A percentile compares a stretch with the other conserved stretches of the same genome.
These are phyloP conservation scores for Rhizopus sp. DNA, from an alignment of 371 early-diverging fungal species.

Conservation along the genomic window DNA sequence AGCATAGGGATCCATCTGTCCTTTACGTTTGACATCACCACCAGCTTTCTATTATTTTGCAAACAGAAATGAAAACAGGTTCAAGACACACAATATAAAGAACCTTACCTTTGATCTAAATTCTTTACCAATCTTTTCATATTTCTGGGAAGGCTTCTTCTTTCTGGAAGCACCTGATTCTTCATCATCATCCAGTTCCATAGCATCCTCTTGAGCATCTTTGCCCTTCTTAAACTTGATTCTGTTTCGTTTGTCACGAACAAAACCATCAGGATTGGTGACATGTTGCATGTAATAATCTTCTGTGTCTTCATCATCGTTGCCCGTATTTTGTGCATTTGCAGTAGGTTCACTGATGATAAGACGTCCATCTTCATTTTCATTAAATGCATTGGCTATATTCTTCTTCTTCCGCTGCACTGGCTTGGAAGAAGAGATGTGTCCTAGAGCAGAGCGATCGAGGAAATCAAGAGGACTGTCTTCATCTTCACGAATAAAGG, in stretches of 20 bases:
- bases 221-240: conserved; percentile 87
- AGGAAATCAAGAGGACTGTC: conserved; percentile 89
- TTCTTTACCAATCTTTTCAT: conserved; percentile 54
- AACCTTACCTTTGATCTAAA: conserved; percentile 61
- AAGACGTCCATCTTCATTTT: conserved; percentile 76
- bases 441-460: conserved; percentile 82
- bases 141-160: conserved; percentile 27
- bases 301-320: conserved; percentile 50
- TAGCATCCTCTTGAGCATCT: conserved; percentile 51
- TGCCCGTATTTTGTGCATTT: conserved; percentile 39
- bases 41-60: conserved; percentile 66
- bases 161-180: conserved; percentile 23
- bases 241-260: conserved; percentile 77
- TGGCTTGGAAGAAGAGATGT: conserved; percentile 64
- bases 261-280: conserved; percentile 82
- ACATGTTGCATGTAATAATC: conserved; percentile 86
- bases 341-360: conserved; percentile 71
- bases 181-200: conserved; percentile 59
- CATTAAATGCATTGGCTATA: conserved; percentile 55
- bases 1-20: conserved; percentile 92
- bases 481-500: conserved; percentile 81
- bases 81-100: background rate
- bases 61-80: background rate
- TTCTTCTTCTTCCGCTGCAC: conserved; percentile 50
- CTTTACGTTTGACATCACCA: conserved; percentile 91